These are phyloP conservation scores for Vigna mungo DNA, from an alignment of 306 rosid genomes.

Conservation along the genomic window DNA sequence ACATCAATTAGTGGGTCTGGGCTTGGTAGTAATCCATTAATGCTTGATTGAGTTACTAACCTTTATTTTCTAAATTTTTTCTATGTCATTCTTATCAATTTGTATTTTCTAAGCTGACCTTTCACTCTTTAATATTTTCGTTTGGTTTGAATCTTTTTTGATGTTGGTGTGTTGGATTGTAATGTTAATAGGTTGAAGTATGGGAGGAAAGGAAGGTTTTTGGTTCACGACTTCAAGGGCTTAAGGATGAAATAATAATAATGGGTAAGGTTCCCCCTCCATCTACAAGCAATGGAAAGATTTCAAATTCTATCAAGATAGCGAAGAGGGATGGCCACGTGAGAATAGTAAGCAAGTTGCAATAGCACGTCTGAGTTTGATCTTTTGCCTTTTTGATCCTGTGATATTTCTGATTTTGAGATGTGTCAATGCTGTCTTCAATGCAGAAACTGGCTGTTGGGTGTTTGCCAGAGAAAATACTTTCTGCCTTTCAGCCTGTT, in stretches of 20 bases:
- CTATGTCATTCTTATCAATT: constrained; percentile 30
- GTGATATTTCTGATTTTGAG: constrained; percentile 41
- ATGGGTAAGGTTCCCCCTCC: constrained; percentile 72
- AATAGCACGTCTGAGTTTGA: constrained; percentile 40
- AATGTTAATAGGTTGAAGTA: constrained; percentile 69
- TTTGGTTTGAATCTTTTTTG: constrained; percentile 26
- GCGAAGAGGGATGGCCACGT: constrained; percentile 90
- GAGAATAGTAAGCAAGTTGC: constrained; percentile 82
- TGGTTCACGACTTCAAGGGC: constrained; percentile 94
- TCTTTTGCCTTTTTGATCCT: constrained; percentile 36
- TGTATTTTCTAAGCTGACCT: constrained; percentile 1
- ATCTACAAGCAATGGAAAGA: constrained; percentile 73
- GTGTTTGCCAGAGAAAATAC: constrained; percentile 81
- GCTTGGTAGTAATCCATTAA: not conserved
- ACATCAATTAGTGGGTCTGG: constrained; percentile 19
- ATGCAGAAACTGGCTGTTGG: constrained; percentile 91
- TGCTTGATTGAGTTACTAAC: not conserved
- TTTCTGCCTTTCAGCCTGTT: constrained; percentile 85
- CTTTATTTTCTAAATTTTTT: constrained; percentile 15
- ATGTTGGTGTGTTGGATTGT: constrained; percentile 37
- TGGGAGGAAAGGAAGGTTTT: constrained; percentile 99
- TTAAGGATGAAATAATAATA: constrained; percentile 86
- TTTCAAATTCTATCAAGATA: constrained; percentile 80
- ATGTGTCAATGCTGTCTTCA: constrained; percentile 46
- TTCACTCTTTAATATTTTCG: constrained; percentile 12